Evolutionary conservation across 345 rosid genomes (phyloP).

Genomic region (Camelina neglecta): DNA sequence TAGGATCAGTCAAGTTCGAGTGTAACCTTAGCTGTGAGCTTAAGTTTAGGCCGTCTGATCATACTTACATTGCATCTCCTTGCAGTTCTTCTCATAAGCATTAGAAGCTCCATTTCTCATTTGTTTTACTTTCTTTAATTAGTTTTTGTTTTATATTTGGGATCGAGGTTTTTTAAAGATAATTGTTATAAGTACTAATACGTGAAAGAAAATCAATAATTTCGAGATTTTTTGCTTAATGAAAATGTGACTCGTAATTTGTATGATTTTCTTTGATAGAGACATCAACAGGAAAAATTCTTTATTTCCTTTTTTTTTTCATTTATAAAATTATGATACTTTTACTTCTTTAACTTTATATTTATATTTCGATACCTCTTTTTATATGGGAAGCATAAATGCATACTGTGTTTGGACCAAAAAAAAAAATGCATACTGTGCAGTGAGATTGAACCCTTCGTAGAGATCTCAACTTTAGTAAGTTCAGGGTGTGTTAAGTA

Average conservation of each 20-base stretch:
- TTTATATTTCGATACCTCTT: no score
- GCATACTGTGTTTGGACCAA: no score
- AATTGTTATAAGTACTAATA: conserved; percentile 14
- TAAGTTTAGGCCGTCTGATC: conserved; percentile 56
- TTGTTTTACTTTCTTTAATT: neutral
- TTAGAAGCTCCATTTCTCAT: conserved; percentile 22
- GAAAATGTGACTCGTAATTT: neutral
- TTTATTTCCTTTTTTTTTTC: no score
- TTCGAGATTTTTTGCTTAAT: neutral
- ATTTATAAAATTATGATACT: no score
- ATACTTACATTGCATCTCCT: conserved; percentile 42
- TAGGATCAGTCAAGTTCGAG: conserved; percentile 65
- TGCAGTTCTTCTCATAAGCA: conserved; percentile 76
- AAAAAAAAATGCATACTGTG: no score
- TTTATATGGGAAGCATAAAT: no score
- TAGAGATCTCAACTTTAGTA: no score
- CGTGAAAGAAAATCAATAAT: conserved; percentile 5
- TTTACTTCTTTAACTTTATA: no score
- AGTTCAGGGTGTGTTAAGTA: no score
- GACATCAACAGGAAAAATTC: no score
- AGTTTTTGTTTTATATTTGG: conserved; percentile 24
- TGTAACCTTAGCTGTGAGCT: conserved; percentile 67
- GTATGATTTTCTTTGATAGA: neutral
- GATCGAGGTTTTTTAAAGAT: neutral
- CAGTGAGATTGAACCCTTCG: no score